phyloP scores from a whole-genome alignment of 768 basidiomycete genomes.

The Pleurotus tuber-regium region DNA sequence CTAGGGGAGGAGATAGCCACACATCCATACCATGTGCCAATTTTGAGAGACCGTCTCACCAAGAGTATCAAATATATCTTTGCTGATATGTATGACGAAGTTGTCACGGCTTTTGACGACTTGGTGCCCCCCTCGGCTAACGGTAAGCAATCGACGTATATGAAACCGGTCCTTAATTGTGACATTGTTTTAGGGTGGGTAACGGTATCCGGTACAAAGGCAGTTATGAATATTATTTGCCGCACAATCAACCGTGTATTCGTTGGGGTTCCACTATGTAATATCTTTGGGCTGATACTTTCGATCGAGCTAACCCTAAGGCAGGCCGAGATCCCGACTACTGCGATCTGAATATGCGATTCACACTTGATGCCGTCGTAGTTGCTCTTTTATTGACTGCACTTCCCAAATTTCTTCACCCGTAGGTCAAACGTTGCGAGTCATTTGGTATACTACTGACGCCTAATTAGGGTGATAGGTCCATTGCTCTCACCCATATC shows the following conservation, averaged over 20 bases:
- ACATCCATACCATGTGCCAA: conserved; percentile 2
- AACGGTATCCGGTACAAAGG: not conserved
- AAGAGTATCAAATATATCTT: not conserved
- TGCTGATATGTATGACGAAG: conserved; percentile 3
- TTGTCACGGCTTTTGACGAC: conserved; percentile 4
- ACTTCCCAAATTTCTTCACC: conserved; percentile 30
- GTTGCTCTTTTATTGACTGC: conserved; percentile 24
- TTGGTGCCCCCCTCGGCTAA: not conserved
- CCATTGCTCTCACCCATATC: conserved; percentile 11
- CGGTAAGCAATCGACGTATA: not conserved
- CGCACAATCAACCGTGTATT: conserved; percentile 9
- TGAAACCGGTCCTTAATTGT: too few relatives aligned
- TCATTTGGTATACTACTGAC: not conserved
- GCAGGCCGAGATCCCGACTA: conserved; percentile 28
- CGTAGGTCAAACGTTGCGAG: conserved; percentile 21
- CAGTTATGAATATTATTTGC: conserved; percentile 5
- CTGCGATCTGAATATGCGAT: conserved; percentile 25
- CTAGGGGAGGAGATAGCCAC: not conserved
- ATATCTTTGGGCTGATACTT: not conserved
- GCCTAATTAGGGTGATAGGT: conserved; percentile 8
- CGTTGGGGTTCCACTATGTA: conserved; percentile 8
- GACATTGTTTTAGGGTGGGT: not conserved
- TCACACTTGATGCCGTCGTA: conserved; percentile 27
- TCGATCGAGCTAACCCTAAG: not conserved
- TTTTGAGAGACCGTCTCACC: conserved; percentile 1